Evolutionary conservation across 176 grass and related monocot genomes (phyloP).

Genomic region (Thinopyrum elongatum): DNA sequence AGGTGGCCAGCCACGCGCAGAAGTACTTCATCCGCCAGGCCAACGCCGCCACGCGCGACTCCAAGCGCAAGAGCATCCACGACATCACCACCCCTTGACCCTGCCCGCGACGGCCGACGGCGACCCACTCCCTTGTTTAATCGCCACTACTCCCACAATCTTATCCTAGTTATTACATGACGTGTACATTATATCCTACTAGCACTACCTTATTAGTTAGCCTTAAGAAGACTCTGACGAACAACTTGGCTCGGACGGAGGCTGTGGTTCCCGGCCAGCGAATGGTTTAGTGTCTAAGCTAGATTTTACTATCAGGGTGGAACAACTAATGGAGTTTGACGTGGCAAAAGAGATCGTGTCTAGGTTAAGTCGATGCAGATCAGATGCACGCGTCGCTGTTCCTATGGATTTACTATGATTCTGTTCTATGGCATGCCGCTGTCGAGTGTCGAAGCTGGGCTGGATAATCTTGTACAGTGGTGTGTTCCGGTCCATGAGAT

Average conservation of each 20-base stretch:
- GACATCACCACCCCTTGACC: constrained; percentile 73
- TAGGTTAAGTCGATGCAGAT: background rate
- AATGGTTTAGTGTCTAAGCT: constrained; percentile 20
- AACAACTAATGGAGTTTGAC: constrained; percentile 17
- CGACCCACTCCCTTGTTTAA: background rate
- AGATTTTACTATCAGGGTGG: background rate
- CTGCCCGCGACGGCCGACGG: too few species aligned
- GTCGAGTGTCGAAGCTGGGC: background rate
- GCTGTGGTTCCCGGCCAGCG: background rate
- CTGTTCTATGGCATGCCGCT: background rate
- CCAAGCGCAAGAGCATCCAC: constrained; percentile 96
- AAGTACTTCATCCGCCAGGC: constrained; percentile 81
- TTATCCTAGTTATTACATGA: background rate
- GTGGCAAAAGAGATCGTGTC: background rate
- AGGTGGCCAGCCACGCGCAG: constrained; percentile 98
- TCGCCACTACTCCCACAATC: background rate
- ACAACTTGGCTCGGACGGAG: background rate
- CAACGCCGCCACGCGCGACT: constrained; percentile 49
- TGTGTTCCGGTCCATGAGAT: background rate
- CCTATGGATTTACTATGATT: background rate
- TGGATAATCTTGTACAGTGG: constrained; percentile 12
- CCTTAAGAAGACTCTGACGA: background rate
- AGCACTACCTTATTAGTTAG: too few species aligned
- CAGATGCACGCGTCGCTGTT: constrained; percentile 3
- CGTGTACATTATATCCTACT: constrained; percentile 32